Conservation (phyloP, 2,329 filamentous ascomycete species). For the Cercospora sp. region DNA sequence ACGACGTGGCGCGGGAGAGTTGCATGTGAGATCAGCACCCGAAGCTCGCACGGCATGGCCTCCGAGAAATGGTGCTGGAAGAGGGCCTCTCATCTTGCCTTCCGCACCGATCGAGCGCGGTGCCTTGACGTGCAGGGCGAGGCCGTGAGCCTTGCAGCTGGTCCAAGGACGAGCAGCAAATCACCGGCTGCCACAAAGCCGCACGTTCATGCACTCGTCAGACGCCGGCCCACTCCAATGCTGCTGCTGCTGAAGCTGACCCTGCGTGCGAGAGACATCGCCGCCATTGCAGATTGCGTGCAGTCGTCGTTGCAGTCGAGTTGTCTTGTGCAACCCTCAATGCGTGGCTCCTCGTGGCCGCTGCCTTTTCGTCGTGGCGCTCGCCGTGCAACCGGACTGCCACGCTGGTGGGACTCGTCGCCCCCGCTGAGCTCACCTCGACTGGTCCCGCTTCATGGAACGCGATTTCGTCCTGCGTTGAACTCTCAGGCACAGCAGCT, state of each 20-base stretch:
- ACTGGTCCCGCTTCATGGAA: neutral
- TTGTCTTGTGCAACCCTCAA: neutral
- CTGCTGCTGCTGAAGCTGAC: neutral
- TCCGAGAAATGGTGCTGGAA: neutral
- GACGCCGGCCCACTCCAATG: neutral
- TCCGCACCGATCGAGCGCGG: neutral
- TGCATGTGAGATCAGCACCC: neutral
- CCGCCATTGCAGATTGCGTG: neutral
- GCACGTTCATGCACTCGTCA: conserved; percentile 26
- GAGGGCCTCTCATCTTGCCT: neutral
- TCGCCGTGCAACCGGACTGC: neutral
- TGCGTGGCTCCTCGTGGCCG: conserved; percentile 7
- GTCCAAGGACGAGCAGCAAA: conserved; percentile 23
- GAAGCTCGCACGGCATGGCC: neutral
- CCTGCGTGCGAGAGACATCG: neutral
- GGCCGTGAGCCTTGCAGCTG: conserved; percentile 22
- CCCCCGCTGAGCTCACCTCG: neutral
- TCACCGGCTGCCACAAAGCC: conserved; percentile 32
- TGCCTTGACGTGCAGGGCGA: neutral
- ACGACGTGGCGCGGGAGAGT: neutral
- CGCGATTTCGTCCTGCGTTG: neutral
- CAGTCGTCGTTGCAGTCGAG: neutral
- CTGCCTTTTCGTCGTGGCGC: conserved; percentile 1
- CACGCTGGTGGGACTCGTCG: neutral
- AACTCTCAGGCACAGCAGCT: neutral